A percentile compares a stretch with the other conserved stretches of the same genome.
phyloP scores from a whole-genome alignment of 305 asterid species.

The Ajuga reptans region DNA sequence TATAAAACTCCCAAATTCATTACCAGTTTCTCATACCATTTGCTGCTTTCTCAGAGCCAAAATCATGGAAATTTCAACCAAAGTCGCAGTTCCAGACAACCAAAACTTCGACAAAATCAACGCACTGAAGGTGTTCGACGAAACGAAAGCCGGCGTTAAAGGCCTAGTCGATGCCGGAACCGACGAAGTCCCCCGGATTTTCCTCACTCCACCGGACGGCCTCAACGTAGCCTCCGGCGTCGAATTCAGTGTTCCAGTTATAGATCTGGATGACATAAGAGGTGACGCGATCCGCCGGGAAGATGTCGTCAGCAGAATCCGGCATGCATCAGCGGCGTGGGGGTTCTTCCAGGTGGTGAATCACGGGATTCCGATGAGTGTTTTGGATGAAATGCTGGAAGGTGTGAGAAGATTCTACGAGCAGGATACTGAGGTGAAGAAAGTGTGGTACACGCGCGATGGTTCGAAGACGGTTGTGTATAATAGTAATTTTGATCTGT shows the following conservation, averaged over 20 bases:
- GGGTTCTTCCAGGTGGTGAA: constrained; percentile 52
- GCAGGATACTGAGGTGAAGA: constrained; percentile 42
- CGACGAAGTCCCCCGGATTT: constrained; percentile 27
- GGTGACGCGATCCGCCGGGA: constrained; percentile 8
- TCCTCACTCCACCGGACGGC: constrained; percentile 25
- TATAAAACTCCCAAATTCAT: too few species aligned
- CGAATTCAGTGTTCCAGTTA: constrained; percentile 24
- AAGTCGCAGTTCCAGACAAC: neutral
- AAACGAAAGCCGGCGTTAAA: constrained; percentile 36
- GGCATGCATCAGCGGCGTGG: constrained; percentile 36
- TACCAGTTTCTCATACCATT: neutral
- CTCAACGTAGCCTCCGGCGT: neutral
- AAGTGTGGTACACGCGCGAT: constrained; percentile 45
- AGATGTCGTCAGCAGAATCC: constrained; percentile 18
- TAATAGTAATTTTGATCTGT: constrained; percentile 42
- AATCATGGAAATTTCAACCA: constrained; percentile 11
- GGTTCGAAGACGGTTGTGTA: constrained; percentile 27
- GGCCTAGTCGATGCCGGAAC: constrained; percentile 34
- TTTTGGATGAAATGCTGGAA: constrained; percentile 33
- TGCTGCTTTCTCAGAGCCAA: neutral
- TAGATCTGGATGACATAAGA: constrained; percentile 26
- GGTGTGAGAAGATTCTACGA: constrained; percentile 39
- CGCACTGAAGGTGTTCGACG: constrained; percentile 34
- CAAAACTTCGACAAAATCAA: constrained; percentile 6
- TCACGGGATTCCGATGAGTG: constrained; percentile 27